Percentiles rank a stretch among this genome's conserved stretches.
These are phyloP conservation scores for Camellia granthamiana DNA, from an alignment of 148 eudicot genomes.

Conservation along the genomic window DNA sequence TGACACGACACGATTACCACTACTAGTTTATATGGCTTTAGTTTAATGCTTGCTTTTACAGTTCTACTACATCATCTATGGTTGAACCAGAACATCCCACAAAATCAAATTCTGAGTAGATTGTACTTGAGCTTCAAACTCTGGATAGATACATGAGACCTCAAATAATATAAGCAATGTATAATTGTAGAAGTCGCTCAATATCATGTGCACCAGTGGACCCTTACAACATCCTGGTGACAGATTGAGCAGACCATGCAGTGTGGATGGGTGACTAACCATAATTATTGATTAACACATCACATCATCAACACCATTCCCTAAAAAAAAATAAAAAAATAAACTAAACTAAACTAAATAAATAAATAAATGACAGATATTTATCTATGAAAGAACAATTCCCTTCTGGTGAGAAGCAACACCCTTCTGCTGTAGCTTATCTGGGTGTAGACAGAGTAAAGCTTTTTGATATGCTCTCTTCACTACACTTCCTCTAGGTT, in stretches of 20 bases:
- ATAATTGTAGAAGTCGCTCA: no score
- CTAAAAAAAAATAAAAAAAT: neutral
- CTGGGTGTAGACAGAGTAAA: constrained; percentile 80
- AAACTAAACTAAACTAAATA: no score
- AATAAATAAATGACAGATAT: neutral
- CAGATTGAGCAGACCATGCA: neutral
- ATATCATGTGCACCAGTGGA: neutral
- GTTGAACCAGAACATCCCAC: no score
- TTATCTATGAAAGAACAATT: neutral
- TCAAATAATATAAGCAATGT: neutral
- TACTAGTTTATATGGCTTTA: no score
- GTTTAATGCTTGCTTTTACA: neutral
- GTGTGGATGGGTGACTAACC: neutral
- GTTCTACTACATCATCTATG: neutral
- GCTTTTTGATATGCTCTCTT: constrained; percentile 88
- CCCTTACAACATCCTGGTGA: neutral
- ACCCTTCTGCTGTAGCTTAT: constrained; percentile 91
- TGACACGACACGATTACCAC: no score
- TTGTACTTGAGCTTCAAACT: neutral
- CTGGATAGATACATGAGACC: neutral
- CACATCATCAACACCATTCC: neutral
- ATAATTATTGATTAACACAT: neutral
- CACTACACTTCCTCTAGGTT: constrained; percentile 68
- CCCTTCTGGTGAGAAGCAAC: constrained; percentile 69
- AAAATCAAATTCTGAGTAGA: neutral